Evolutionary conservation across 1,284 basidiomycete species (phyloP).

Genomic region (Sanghuangporus baumii): DNA sequence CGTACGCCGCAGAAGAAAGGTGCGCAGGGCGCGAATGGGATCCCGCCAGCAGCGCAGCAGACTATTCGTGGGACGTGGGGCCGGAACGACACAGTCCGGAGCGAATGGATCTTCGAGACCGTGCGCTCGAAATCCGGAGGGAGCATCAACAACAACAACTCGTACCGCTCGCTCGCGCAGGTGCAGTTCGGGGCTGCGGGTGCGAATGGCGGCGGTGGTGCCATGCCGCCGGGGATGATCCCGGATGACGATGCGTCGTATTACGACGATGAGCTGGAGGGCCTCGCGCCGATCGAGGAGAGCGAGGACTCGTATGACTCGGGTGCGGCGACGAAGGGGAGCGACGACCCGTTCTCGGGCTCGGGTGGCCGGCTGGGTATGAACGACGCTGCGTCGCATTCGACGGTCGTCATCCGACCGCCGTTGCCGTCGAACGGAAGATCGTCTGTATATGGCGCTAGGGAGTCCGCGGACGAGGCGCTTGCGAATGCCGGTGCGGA

Average conservation of each 20-base stretch:
- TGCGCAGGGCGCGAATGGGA: background rate
- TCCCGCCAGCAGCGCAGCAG: conserved; percentile 30
- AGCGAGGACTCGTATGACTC: conserved; percentile 20
- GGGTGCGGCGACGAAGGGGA: conserved; percentile 40
- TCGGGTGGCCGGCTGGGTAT: conserved; percentile 37
- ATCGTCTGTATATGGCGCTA: background rate
- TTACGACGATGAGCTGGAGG: conserved; percentile 27
- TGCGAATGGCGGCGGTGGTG: background rate
- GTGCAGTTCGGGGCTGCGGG: conserved; percentile 18
- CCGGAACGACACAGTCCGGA: conserved; percentile 64
- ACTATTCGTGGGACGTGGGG: conserved; percentile 63
- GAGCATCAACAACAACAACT: conserved; percentile 39
- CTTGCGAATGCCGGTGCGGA: background rate
- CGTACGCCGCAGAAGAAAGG: conserved; percentile 47
- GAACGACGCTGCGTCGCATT: conserved; percentile 53
- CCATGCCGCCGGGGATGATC: conserved; percentile 49
- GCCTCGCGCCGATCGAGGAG: conserved; percentile 17
- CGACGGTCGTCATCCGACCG: conserved; percentile 61
- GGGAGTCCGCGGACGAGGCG: conserved; percentile 1
- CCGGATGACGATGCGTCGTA: conserved; percentile 37
- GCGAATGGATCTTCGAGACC: conserved; percentile 96
- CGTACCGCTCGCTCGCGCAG: conserved; percentile 15
- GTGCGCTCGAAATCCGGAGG: conserved; percentile 69
- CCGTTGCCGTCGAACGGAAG: conserved; percentile 20
- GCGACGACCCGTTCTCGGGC: conserved; percentile 38